Evolutionary conservation across 805 yeast genomes (phyloP).

Genomic region (Wickerhamomyces mucosus): DNA sequence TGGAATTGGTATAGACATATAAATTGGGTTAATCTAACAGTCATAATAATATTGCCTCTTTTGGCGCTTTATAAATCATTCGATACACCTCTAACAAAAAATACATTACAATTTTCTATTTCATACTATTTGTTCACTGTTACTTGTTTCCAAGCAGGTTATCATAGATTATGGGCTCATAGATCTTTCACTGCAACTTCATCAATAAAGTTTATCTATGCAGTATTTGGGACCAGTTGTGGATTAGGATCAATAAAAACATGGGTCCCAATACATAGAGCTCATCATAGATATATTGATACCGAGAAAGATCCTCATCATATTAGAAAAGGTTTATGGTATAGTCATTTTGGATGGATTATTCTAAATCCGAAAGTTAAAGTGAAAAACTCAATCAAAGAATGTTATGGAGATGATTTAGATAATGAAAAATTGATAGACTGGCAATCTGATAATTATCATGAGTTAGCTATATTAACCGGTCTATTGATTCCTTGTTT

Average conservation of each 20-base stretch:
- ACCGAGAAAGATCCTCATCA: slow-evolving; percentile 85
- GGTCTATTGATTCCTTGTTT: slow-evolving; percentile 56
- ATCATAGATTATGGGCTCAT: slow-evolving; percentile 72
- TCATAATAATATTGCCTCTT: no score
- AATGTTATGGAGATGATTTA: slow-evolving; percentile 45
- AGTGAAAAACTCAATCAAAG: slow-evolving; percentile 26
- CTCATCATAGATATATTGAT: slow-evolving; percentile 85
- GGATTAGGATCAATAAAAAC: slow-evolving; percentile 69
- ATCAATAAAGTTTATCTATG: slow-evolving; percentile 38
- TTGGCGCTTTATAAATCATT: no score
- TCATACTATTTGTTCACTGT: slow-evolving; percentile 52
- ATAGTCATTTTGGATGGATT: slow-evolving; percentile 88
- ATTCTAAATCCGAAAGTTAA: slow-evolving; percentile 56
- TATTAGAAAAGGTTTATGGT: slow-evolving; percentile 69
- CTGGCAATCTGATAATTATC: slow-evolving; percentile 27
- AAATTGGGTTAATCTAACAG: no score
- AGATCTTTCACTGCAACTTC: slow-evolving; percentile 39
- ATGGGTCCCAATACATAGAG: slow-evolving; percentile 81
- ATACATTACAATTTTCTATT: slow-evolving; percentile 46
- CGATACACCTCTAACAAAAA: slow-evolving; percentile 35
- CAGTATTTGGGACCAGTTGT: slow-evolving; percentile 58
- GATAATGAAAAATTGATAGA: slow-evolving; percentile 42
- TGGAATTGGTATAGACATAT: no score
- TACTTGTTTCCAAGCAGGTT: slow-evolving; percentile 72
- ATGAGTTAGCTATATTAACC: slow-evolving; percentile 37